These are phyloP conservation scores for Reticulascus tulasneorum DNA, from an alignment of 2,329 filamentous ascomycete genomes.

Conservation along the genomic window DNA sequence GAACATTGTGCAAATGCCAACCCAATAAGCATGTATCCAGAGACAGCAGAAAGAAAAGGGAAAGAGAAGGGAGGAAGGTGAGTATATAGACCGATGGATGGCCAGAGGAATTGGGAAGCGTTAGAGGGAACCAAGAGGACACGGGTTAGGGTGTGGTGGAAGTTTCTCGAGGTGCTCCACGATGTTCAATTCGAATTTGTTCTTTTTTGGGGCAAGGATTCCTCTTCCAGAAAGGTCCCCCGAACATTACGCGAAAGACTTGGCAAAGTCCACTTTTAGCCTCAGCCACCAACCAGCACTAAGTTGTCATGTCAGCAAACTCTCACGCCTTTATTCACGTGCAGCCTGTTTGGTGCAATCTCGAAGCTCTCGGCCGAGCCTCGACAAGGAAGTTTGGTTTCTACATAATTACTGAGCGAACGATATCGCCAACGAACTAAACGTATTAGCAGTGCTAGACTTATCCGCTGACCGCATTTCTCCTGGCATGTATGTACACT, in stretches of 20 bases:
- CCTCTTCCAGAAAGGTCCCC: constrained; percentile 10
- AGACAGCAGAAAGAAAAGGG: constrained; percentile 29
- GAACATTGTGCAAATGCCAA: constrained; percentile 29
- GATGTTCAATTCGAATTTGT: constrained; percentile 17
- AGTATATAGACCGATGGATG: constrained; percentile 7
- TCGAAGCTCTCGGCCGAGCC: too few relatives aligned
- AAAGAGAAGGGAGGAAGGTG: constrained; percentile 16
- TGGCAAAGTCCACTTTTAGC: constrained; percentile 6
- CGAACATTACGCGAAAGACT: too few relatives aligned
- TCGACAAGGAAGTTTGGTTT: too few relatives aligned
- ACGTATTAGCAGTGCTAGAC: too few relatives aligned
- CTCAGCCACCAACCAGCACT: constrained; percentile 15
- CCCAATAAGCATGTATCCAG: constrained; percentile 27
- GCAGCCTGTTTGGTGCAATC: too few relatives aligned
- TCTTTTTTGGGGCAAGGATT: constrained; percentile 11
- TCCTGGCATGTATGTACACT: too few relatives aligned
- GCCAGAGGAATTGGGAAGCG: constrained; percentile 18
- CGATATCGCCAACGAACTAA: too few relatives aligned
- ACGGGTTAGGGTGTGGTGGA: constrained; percentile 36
- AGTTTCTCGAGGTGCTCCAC: constrained; percentile 33
- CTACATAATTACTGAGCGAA: too few relatives aligned
- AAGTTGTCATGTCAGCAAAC: constrained; percentile 13
- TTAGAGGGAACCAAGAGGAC: constrained; percentile 18
- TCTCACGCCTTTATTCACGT: too few relatives aligned
- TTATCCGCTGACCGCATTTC: too few relatives aligned